Percentiles rank a stretch among this genome's conserved stretches.
Evolutionary conservation across 1,139 yeast genomes (phyloP).

Genomic region (Diutina pseudorugosa): DNA sequence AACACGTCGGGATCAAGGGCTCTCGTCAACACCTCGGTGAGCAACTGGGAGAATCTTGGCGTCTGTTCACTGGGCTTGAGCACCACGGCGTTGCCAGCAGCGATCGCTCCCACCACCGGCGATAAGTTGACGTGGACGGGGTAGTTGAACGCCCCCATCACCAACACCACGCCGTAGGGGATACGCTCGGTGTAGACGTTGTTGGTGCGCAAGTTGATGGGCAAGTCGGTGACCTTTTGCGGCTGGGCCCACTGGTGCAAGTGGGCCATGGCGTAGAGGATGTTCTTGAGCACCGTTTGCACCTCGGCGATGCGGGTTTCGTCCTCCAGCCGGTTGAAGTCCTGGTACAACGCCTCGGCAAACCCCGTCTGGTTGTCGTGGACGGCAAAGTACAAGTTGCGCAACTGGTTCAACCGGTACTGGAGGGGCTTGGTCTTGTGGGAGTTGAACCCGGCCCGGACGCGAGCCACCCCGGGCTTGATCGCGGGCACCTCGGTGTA

Average conservation of each 20-base stretch:
- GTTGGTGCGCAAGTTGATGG: slow-evolving; percentile 34
- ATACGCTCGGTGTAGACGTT: slow-evolving; percentile 45
- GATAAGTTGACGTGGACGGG: slow-evolving; percentile 57
- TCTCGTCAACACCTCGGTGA: slow-evolving; percentile 42
- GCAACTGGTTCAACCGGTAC: slow-evolving; percentile 48
- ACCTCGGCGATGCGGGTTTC: slow-evolving; percentile 58
- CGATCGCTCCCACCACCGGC: slow-evolving; percentile 72
- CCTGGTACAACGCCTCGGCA: slow-evolving; percentile 47
- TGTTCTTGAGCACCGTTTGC: slow-evolving; percentile 38
- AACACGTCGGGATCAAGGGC: slow-evolving; percentile 47
- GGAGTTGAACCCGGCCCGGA: slow-evolving; percentile 7
- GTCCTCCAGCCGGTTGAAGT: slow-evolving; percentile 48
- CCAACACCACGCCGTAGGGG: slow-evolving; percentile 67
- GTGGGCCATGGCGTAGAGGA: slow-evolving; percentile 45
- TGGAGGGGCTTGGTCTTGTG: slow-evolving; percentile 46
- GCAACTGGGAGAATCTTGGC: slow-evolving; percentile 46
- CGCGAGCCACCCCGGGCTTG: not conserved
- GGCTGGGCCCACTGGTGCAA: slow-evolving; percentile 55
- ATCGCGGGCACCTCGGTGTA: slow-evolving; percentile 3
- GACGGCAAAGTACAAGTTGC: slow-evolving; percentile 56
- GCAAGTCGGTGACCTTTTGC: slow-evolving; percentile 29
- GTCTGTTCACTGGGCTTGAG: slow-evolving; percentile 72
- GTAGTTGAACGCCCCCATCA: slow-evolving; percentile 81
- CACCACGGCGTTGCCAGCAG: slow-evolving; percentile 78
- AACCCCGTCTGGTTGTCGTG: slow-evolving; percentile 47